Evolutionary conservation across 805 yeast species (phyloP).

Genomic region (Saccharomycopsis sp.): DNA sequence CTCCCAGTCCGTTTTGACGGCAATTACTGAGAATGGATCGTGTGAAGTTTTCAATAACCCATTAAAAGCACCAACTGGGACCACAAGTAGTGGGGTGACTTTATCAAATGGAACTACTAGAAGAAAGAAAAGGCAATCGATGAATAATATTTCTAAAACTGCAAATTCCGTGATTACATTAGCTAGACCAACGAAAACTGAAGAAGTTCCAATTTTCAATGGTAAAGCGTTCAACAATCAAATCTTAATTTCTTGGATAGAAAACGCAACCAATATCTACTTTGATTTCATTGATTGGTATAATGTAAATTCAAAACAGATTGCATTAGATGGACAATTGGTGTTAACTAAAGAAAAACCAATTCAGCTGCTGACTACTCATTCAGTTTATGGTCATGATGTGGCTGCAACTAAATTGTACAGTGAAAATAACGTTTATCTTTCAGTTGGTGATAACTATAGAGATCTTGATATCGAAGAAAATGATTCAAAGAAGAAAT

Average conservation of each 20-base stretch:
- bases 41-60: slow-evolving; percentile 68
- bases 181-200: slow-evolving; percentile 37
- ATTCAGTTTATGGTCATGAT: slow-evolving; percentile 32
- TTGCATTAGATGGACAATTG: slow-evolving; percentile 6
- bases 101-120: slow-evolving; percentile 15
- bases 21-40: slow-evolving; percentile 66
- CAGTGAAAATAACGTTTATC: slow-evolving; percentile 44
- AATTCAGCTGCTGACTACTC: slow-evolving; percentile 1
- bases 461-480: slow-evolving; percentile 45
- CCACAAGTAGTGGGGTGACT: background rate
- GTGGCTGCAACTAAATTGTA: slow-evolving; percentile 48
- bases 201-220: slow-evolving; percentile 26
- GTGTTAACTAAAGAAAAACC: slow-evolving; percentile 8
- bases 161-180: slow-evolving; percentile 40
- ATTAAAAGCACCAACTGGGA: slow-evolving; percentile 23
- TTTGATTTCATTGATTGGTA: slow-evolving; percentile 52
- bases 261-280: slow-evolving; percentile 48
- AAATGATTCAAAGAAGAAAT: slow-evolving; percentile 27
- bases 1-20: slow-evolving; percentile 32
- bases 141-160: slow-evolving; percentile 44
- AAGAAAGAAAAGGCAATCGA: slow-evolving; percentile 38
- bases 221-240: slow-evolving; percentile 29
- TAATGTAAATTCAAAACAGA: slow-evolving; percentile 31
- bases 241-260: slow-evolving; percentile 52
- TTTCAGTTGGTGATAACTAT: slow-evolving; percentile 55